Base-by-base conservation (phyloP, 2,329 filamentous ascomycete genomes). In the Berkeleyomyces rouxiae region DNA sequence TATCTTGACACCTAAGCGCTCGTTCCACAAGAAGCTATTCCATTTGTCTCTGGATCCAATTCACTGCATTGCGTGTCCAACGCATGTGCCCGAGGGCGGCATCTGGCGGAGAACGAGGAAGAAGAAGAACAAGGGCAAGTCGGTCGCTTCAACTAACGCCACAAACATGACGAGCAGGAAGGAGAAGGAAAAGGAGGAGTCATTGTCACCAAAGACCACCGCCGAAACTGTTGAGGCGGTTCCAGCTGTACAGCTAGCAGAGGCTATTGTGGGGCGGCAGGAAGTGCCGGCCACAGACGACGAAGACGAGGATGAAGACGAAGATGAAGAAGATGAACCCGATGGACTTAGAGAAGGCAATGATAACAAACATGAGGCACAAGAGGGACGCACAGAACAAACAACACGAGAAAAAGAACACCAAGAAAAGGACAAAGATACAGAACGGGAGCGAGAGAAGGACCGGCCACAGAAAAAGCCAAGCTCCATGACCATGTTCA, bases 401-500 rank as follows among this genome's bases (percentile, higher is more conserved):
- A 59, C 58, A 40, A 16, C 11, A 44, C 23, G 67, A 63, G 7
- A 67, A 68, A 39, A 69, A 70, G 59, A 68, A 71, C 10, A 67
- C 69, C 63, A 61, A 23, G 39, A 61, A 46, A 51, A 61, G 16
- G 51, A 64, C 33, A 49, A 49, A 36, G 73, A 73, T 46, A 68
- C 69, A 46, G 67, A 71, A 6, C 72, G 71, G n/a, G 69, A 67
- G 3, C 70, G 37, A 23, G 55, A 59, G 11, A 39, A 58, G 73
- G 69, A 43, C 63, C 73, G 81, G 64, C 72, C 77, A 47, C 78
- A 86, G 65, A 78, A 83, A 69, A 85, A 88, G 70, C 77, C 78
- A 67, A 82, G 80, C 67, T 82, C 82, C 57, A 91, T 97, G 88
- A 90, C 86, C 66, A 97, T 97, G 92, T 99, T 99, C 74, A 95